Base-by-base conservation (phyloP, 2,329 filamentous ascomycete genomes). In the Fusarium kyushuense region DNA sequence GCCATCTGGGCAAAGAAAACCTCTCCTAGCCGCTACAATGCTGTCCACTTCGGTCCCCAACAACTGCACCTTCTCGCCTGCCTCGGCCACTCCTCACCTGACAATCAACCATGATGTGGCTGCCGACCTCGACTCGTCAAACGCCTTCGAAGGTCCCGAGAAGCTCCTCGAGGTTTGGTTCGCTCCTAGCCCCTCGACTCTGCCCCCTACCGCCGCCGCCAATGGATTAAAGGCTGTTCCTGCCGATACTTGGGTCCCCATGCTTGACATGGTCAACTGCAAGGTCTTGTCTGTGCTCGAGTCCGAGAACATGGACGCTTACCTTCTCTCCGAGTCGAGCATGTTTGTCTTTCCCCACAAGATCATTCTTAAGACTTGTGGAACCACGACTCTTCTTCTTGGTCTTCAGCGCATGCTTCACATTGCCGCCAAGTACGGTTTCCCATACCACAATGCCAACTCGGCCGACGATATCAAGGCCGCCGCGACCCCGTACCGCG, bases 301-400 rank as follows among this genome's bases (percentile, higher is more conserved):
- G 77, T 97, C 95, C 25, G 94, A 97, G 68, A 90, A 95, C 77
- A 92, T 98, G 74, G 96, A 99, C 77, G 95, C 96, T 70, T 99
- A 99, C 78, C 89, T 99, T 9, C 86, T 99, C 57, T 99, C 96
- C 67, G 96, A 99, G 83, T 98, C 96, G 40, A 98, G 96, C 91
- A 97, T 99, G 94, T 99, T 99, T 78, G 93, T 99, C 74, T 99
- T 97, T 80, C 94, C 94, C n/a, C 96, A 99, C 87, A 99, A 99
- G 86, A 87, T 99, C 69, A 97, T 99, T 64, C 85, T 99, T 72
- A 99, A 99, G 88, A 99, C 96, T 10, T 99, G 96, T 76, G 96
- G 96, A 63, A 99, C 96, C 25, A 99, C 96, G 16, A 99, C 96
- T 4, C 84, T 99, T 54, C 87, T 99, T 9, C 90, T 92, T 47